Evolutionary conservation across 1,284 basidiomycete species (phyloP), one percentile per base, ranked within the genome.

Genomic region (Malassezia globosa): DNA sequence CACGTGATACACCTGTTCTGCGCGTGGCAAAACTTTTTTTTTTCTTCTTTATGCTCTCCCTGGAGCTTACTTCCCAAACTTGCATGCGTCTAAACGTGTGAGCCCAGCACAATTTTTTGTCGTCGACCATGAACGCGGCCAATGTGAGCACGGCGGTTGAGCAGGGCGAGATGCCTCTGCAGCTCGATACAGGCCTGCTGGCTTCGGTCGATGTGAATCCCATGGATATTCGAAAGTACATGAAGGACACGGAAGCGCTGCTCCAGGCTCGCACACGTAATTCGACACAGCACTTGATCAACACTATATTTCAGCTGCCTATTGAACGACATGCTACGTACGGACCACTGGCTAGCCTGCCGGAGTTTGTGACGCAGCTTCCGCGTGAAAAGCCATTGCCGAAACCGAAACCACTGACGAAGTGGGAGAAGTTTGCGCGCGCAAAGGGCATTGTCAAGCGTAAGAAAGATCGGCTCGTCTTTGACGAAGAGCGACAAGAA

Each of bases 371-470:
- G 1, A 81, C 87, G 5, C 80, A 77, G 5, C 78, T 96, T 1
- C 92, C 92, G 0, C 81, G 92, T 26, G 80, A 89, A 37, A 97
- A 99, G 73, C 85, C 85, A 1, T 76, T 96, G 21, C 92, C 92
- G 0, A 90, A 89, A 68, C 83, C 85, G 4, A 94, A 92, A 74
- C 83, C 85, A 4, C 80, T 80, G 40, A 96, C 92, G 13, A 97
- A 95, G 73, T 97, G 94, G 94, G 87, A 96, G 76, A 79, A 81
- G 55, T 97, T 96, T 66, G 92, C 92, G 13, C 82, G 82, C 48
- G 82, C 85, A 36, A 96, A 95, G 76, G 94, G 94, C 25, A 97
- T 97, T 63, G 80, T 81, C 61, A 82, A 77, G 68, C 55, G 60
- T 7, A 81, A 77, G 58, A 80, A 80, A 51, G 87, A 95, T 35